These are phyloP conservation scores for Monilinia laxa DNA, from an alignment of 2,329 filamentous ascomycete species.

Conservation along the genomic window DNA sequence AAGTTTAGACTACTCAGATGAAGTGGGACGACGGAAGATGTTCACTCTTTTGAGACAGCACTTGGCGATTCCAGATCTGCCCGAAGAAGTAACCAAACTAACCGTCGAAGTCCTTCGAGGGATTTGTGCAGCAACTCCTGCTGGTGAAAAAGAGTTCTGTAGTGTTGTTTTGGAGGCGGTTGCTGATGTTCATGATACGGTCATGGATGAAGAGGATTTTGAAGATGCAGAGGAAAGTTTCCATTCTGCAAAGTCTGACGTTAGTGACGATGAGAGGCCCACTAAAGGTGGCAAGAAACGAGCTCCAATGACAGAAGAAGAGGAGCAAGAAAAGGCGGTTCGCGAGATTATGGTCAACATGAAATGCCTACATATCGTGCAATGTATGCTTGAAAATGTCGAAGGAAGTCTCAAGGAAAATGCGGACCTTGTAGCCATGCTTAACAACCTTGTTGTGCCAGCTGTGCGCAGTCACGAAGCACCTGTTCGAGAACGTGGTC, in stretches of 20 bases:
- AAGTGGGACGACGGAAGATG: slow-evolving; percentile 94
- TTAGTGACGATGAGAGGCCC: slow-evolving; percentile 65
- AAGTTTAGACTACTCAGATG: slow-evolving; percentile 95
- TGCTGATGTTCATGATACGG: slow-evolving; percentile 93
- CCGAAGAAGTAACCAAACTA: slow-evolving; percentile 89
- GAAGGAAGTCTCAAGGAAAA: slow-evolving; percentile 85
- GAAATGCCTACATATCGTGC: slow-evolving; percentile 95
- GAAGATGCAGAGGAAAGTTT: slow-evolving; percentile 78
- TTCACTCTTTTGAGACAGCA: slow-evolving; percentile 85
- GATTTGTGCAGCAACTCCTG: slow-evolving; percentile 73
- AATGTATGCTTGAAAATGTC: slow-evolving; percentile 96
- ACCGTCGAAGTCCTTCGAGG: slow-evolving; percentile 77
- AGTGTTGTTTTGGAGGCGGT: slow-evolving; percentile 88
- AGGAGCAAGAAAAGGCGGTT: slow-evolving; percentile 72
- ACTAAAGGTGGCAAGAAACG: slow-evolving; percentile 46
- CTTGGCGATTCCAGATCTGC: slow-evolving; percentile 80
- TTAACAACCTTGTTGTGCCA: slow-evolving; percentile 94
- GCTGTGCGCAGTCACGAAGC: slow-evolving; percentile 92
- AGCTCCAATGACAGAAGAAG: slow-evolving; percentile 58
- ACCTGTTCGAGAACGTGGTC: slow-evolving; percentile 84
- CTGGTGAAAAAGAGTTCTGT: slow-evolving; percentile 79
- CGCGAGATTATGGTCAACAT: slow-evolving; percentile 95
- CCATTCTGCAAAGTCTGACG: slow-evolving; percentile 85
- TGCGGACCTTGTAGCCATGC: slow-evolving; percentile 89
- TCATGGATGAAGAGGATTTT: slow-evolving; percentile 65